Evolutionary conservation across 345 rosid genomes (phyloP), one percentile per base, ranked within the genome.

Genomic region (Clarkia xantiana): DNA sequence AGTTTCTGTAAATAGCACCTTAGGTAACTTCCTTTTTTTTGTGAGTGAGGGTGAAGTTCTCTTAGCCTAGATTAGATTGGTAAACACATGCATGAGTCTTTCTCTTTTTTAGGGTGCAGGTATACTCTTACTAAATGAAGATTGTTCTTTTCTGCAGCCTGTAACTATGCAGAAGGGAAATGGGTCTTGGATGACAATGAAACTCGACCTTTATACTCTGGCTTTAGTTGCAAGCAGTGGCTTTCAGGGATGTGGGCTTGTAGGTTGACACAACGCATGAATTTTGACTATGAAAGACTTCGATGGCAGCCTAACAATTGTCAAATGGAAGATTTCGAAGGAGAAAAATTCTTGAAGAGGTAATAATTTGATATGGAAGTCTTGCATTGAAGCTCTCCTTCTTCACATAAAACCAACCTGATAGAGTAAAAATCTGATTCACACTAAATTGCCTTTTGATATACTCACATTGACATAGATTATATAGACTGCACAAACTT

Each of bases 241-340:
- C 78, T 90, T 56, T 84, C 97, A 18, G 53, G 52, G 17, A 86
- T 79, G 96, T 90, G 97, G 97, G 94, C 97, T 16, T 86, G 97
- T 66, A 74, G 81, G 62, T 64, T 83, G 71, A 90, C 78, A 71
- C 89, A 83, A 60, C 91, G 96, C 41, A 74, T 65, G 55, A 93
- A 86, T 66, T 90, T 90, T 65, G 64, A 82, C 46, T 86, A 72
- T 43, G 97, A 90, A 67, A 78, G 54, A 44, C 57, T 81, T 44
- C 68, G 79, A 50, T 90, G 97, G 97, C 91, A 83, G 54, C 89
- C 97, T 19, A 81, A 76, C 67, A 63, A 71, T 62, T 90, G 97
- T 69, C 59, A 77, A 62, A 73, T 86, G 77, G 91, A 83, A 70
- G 80, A 64, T 44, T 90, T 90, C 57, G 81, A 81, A 66, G 77